phyloP scores from a whole-genome alignment of 345 rosid genomes.

The Citrus inodora region DNA sequence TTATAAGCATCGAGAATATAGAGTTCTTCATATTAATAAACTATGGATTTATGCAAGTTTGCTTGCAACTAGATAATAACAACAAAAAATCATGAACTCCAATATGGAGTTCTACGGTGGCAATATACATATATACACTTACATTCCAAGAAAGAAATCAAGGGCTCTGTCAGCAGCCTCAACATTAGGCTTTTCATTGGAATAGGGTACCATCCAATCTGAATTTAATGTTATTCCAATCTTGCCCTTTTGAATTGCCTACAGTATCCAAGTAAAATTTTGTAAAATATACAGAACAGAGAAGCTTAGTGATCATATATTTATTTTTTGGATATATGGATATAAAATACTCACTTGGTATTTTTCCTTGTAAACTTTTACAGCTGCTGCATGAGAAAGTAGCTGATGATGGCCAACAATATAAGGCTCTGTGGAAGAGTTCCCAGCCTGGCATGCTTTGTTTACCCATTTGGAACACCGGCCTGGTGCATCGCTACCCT shows the following conservation, averaged over 20 bases:
- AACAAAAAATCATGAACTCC: too few species aligned
- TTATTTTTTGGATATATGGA: too few species aligned
- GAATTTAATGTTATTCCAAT: slow-evolving; percentile 27
- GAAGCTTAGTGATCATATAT: too few species aligned
- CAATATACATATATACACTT: neutral
- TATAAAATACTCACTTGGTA: slow-evolving; percentile 19
- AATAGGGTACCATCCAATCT: neutral
- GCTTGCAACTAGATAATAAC: too few species aligned
- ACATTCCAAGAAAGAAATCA: neutral
- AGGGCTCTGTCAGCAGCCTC: neutral
- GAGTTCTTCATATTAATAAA: too few species aligned
- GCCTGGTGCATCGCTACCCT: slow-evolving; percentile 39
- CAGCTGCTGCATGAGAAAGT: slow-evolving; percentile 18
- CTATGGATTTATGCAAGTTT: too few species aligned
- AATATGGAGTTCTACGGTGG: neutral
- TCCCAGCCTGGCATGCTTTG: slow-evolving; percentile 9
- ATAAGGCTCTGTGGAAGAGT: slow-evolving; percentile 26
- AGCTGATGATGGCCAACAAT: slow-evolving; percentile 16
- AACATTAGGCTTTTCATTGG: neutral
- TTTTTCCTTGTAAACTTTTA: slow-evolving; percentile 11
- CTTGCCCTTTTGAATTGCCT: slow-evolving; percentile 36
- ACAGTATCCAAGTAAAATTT: too few species aligned
- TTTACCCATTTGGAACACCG: slow-evolving; percentile 34
- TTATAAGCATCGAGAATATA: too few species aligned
- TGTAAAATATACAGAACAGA: too few species aligned